phyloP scores from a whole-genome alignment of 139 green algal species.

The Mychonastes homosphaera region DNA sequence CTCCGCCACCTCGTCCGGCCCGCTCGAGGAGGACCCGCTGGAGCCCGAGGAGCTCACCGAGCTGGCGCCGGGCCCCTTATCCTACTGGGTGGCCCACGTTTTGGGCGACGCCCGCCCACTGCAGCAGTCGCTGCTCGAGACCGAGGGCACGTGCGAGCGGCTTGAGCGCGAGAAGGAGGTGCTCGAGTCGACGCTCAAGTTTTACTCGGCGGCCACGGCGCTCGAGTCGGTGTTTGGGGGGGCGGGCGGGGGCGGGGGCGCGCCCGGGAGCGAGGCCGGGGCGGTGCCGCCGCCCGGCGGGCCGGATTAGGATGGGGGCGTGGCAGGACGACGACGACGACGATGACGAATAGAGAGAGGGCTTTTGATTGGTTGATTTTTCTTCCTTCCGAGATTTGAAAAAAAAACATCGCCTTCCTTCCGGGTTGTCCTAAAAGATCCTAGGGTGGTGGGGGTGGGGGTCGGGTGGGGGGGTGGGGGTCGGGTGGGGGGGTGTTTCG shows the following conservation, averaged over 20 bases:
- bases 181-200: constrained; percentile 37
- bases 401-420: too few species aligned
- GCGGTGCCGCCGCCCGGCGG: too few species aligned
- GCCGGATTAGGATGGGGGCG: too few species aligned
- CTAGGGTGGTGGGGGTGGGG: too few species aligned
- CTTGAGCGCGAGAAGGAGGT: constrained; percentile 40
- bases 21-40: constrained; percentile 15
- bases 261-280: too few species aligned
- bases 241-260: neutral
- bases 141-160: constrained; percentile 33
- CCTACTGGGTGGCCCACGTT: constrained; percentile 43
- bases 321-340: too few species aligned
- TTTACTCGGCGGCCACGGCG: constrained; percentile 34
- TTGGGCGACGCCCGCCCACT: constrained; percentile 19
- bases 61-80: constrained; percentile 26
- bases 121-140: constrained; percentile 40
- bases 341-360: too few species aligned
- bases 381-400: too few species aligned
- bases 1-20: neutral
- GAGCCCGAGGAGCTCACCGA: constrained; percentile 39
- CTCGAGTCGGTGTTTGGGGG: constrained; percentile 28
- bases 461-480: too few species aligned
- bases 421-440: too few species aligned
- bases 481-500: too few species aligned
- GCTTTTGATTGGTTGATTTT: too few species aligned